Base-by-base conservation (phyloP, 2,329 filamentous ascomycete genomes). In the Alternaria triticimaculans region DNA sequence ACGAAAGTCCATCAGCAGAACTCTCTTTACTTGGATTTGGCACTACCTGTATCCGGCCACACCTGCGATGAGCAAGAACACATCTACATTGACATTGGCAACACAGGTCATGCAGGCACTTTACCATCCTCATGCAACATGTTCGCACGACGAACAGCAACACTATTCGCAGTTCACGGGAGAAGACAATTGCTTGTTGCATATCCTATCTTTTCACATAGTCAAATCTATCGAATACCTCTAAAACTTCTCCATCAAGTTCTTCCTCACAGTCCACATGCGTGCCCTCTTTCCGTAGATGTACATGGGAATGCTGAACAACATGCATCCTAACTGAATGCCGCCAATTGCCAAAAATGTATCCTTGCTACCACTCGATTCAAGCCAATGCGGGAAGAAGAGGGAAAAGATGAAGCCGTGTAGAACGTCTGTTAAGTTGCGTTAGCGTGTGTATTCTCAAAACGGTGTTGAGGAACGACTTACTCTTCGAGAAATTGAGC, bases 221-320 rank as follows among this genome's bases (percentile, higher is more conserved):
- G 12, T 37, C 18, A 20, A 18, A 37, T 51, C 41, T 55, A 55
- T 12, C 6, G 20, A 37, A 51, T 5, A 3, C 12, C 30, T 30
- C 41, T 54, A 89, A 66, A 88, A 91, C 75, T 89, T 92, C 86
- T 96, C 93, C 91, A 97, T 94, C 67, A 97, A 82, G 70, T 92
- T 93, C 85, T 87, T 92, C 66, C 92, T 84, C 11, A 94, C 92
- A 1, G 94, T 98, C 95, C 94, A 97, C 93, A 97, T 97, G 18
- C 95, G 86, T 15, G 91, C 89, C 60, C 94, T 84, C 85, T 98
- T 98, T 18, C 95, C 95, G 75, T 89, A 97, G 20, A 98, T 92
- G 78, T 96, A 98, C 91, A 98, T 93, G 1, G 95, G 95, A 59
- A 97, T 90, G 1, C 93, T 92, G 58, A 86, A 88, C 4, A 93